Conservation (phyloP, 352 stramenopile species). For the Pythium biforme region DNA sequence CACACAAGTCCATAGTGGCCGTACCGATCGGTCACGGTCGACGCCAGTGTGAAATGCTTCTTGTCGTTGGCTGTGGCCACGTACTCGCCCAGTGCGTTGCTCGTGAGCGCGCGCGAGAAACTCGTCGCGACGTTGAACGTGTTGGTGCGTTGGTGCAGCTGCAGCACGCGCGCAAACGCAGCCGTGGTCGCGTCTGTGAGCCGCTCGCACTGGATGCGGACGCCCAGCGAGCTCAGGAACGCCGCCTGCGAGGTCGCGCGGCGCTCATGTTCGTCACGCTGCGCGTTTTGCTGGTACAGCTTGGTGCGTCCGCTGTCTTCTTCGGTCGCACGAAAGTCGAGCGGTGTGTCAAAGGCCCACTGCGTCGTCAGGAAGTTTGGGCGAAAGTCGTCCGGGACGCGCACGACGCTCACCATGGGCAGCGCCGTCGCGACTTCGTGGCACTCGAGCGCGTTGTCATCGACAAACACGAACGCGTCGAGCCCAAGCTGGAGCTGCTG, state of each 20-base stretch:
- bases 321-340: constrained; percentile 15
- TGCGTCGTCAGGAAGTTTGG: constrained; percentile 38
- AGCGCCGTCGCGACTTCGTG: constrained; percentile 48
- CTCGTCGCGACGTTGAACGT: constrained; percentile 68
- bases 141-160: constrained; percentile 74
- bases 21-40: constrained; percentile 68
- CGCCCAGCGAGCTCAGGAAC: constrained; percentile 65
- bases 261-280: constrained; percentile 36
- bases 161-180: constrained; percentile 41
- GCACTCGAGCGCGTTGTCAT: constrained; percentile 74
- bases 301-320: constrained; percentile 54
- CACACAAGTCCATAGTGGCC: constrained; percentile 76
- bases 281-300: constrained; percentile 57
- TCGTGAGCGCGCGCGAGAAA: constrained; percentile 43
- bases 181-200: constrained; percentile 8
- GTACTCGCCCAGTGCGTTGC: constrained; percentile 33
- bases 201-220: constrained; percentile 67
- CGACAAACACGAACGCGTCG: constrained; percentile 70
- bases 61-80: not conserved
- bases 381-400: constrained; percentile 40
- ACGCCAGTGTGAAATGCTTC: constrained; percentile 38
- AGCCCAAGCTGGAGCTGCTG: constrained; percentile 54
- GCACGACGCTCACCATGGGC: constrained; percentile 50
- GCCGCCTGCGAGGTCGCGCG: constrained; percentile 39
- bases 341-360: constrained; percentile 50